Percentiles rank a stretch among this genome's conserved stretches.
phyloP scores from a whole-genome alignment of 768 basidiomycete genomes.

The Auricularia auricula-judae region DNA sequence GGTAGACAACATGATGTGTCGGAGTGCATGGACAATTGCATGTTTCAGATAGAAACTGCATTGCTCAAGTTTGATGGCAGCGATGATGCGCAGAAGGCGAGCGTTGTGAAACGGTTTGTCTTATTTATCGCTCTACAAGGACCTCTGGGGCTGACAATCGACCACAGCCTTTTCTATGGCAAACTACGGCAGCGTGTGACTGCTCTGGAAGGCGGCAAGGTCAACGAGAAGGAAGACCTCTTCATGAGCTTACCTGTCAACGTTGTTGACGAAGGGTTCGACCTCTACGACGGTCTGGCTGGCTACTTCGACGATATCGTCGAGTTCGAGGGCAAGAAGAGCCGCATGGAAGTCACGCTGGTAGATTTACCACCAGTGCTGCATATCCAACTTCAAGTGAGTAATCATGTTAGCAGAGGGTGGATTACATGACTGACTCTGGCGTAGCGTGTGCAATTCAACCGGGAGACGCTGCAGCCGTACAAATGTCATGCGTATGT shows the following conservation, averaged over 20 bases:
- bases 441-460: conserved; percentile 80
- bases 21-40: conserved; percentile 98
- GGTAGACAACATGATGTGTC: conserved; percentile 97
- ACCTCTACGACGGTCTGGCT: conserved; percentile 89
- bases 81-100: conserved; percentile 44
- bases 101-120: conserved; percentile 70
- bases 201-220: conserved; percentile 24
- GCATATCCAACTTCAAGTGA: conserved; percentile 91
- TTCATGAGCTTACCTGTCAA: conserved; percentile 94
- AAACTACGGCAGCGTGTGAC: conserved; percentile 59
- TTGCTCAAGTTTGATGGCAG: conserved; percentile 58
- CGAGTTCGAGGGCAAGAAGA: conserved; percentile 79
- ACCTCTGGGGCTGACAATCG: not conserved
- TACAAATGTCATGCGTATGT: conserved; percentile 97
- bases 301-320: conserved; percentile 84
- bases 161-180: conserved; percentile 71
- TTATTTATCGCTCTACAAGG: not conserved
- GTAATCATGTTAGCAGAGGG: conserved; percentile 10
- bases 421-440: conserved; percentile 1
- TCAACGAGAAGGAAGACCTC: conserved; percentile 80
- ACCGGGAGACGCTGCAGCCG: conserved; percentile 79
- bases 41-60: conserved; percentile 96
- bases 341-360: conserved; percentile 76
- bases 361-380: conserved; percentile 82
- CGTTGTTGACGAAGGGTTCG: conserved; percentile 72